Evolutionary conservation across 305 asterid genomes (phyloP), one percentile per base, ranked within the genome.

Genomic region (Plantago lanceolata): DNA sequence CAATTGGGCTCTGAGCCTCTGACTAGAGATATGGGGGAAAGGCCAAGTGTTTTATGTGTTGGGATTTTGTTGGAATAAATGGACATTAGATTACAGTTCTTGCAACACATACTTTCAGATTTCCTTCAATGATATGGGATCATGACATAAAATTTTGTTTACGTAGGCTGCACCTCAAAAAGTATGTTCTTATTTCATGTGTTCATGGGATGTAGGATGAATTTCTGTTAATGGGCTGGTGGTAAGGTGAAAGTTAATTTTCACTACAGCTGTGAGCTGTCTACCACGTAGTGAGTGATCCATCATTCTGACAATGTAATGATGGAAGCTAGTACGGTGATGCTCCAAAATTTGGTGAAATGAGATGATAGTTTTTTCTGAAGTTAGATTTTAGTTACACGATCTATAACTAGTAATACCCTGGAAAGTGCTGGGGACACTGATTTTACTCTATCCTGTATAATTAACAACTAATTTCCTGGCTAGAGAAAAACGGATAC

Each of bases 1-100:
- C 65, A 77, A 33, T 14, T 69, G n/a, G n/a, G n/a, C n/a, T n/a
- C n/a, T n/a, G 68, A 33, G 59, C 18, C 53, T 29, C 37, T n/a
- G 26, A 63, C 51, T 17, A 49, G 29, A 16, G 52, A 44, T 64
- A 50, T 64, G 33, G 60, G 3, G 37, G 33, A 52, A 49, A 49
- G 60, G 14, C 51, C 54, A 31, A 28, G 15, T 53, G 43, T 21
- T 33, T 57, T 40, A 20, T 26, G 16, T 2, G 62, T 18, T 57
- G 21, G 57, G 61, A 35, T 58, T 56, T 40, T 57, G 53, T 18
- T 67, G 63, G 53, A 60, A 58, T 55, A 60, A 63, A 40, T 64
- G 57, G 44, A 66, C 47, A 56, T 43, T 56, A 48, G 63, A 55
- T 18, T 45, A 40, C 56, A 73, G 28, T 54, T 55, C 47, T 44